Conservation (phyloP, 192 early-diverging fungal genomes). For the Backusella macrospora region DNA sequence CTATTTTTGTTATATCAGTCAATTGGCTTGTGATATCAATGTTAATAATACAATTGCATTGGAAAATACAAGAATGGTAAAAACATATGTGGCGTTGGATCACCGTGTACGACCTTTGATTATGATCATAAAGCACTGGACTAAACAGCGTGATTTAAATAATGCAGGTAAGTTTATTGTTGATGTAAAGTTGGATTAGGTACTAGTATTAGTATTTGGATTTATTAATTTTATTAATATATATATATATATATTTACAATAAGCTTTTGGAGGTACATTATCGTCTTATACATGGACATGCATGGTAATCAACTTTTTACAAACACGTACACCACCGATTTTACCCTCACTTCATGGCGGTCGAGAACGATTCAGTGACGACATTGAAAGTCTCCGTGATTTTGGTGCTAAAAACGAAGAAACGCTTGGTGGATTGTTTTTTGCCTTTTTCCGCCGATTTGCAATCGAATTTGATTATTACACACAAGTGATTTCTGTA, state of each 20-base stretch:
- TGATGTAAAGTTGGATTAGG: no score
- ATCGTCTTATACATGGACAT: constrained; percentile 93
- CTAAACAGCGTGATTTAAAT: constrained; percentile 80
- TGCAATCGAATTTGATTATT: constrained; percentile 86
- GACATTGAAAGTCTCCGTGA: constrained; percentile 66
- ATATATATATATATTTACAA: background rate
- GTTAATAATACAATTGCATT: constrained; percentile 91
- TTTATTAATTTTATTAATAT: background rate
- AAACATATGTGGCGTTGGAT: constrained; percentile 87
- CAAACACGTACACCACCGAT: constrained; percentile 90
- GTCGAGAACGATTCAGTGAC: constrained; percentile 74
- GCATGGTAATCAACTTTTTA: constrained; percentile 89
- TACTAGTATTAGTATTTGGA: no score
- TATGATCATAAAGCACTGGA: constrained; percentile 93
- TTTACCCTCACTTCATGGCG: constrained; percentile 82
- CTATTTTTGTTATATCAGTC: constrained; percentile 34
- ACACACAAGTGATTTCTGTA: constrained; percentile 74
- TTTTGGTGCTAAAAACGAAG: constrained; percentile 70
- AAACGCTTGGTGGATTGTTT: constrained; percentile 76
- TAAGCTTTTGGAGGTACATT: constrained; percentile 90
- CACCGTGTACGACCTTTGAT: constrained; percentile 82
- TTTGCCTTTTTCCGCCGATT: constrained; percentile 84
- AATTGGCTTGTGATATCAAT: constrained; percentile 87
- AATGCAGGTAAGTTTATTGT: constrained; percentile 67
- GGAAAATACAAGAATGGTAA: constrained; percentile 86